Conservation (phyloP, 345 rosid species). For the Citrus sinensis region DNA sequence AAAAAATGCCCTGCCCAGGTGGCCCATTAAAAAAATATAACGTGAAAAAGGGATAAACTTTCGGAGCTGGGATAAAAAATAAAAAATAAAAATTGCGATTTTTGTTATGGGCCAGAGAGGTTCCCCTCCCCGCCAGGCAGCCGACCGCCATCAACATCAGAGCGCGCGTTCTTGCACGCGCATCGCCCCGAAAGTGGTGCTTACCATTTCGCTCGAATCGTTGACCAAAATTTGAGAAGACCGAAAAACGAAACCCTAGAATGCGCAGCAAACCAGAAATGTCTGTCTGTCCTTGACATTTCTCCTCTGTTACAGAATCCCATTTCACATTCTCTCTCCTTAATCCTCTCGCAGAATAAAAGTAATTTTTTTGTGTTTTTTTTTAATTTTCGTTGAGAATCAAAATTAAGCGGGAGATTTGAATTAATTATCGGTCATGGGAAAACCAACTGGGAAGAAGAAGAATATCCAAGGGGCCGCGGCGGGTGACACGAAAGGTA, state of each 20-base stretch:
- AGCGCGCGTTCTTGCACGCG: not conserved
- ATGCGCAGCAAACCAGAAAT: not conserved
- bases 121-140: not conserved
- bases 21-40: no score
- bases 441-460: constrained; percentile 95
- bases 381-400: not conserved
- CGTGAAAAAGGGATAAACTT: not conserved
- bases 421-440: constrained; percentile 39
- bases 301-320: not conserved
- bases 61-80: not conserved
- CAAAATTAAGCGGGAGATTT: not conserved
- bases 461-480: constrained; percentile 39
- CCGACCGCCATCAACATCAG: not conserved
- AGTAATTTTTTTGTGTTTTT: not conserved
- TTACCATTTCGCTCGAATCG: not conserved
- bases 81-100: constrained; percentile 6
- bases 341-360: not conserved
- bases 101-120: not conserved
- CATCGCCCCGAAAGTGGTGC: not conserved
- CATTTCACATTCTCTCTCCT: not conserved
- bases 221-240: not conserved
- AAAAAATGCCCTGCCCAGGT: not conserved
- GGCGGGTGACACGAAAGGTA: constrained; percentile 31
- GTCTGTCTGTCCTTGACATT: not conserved
- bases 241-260: not conserved